These are phyloP conservation scores for Diplodia corticola DNA, from an alignment of 2,329 filamentous ascomycete species.

Conservation along the genomic window DNA sequence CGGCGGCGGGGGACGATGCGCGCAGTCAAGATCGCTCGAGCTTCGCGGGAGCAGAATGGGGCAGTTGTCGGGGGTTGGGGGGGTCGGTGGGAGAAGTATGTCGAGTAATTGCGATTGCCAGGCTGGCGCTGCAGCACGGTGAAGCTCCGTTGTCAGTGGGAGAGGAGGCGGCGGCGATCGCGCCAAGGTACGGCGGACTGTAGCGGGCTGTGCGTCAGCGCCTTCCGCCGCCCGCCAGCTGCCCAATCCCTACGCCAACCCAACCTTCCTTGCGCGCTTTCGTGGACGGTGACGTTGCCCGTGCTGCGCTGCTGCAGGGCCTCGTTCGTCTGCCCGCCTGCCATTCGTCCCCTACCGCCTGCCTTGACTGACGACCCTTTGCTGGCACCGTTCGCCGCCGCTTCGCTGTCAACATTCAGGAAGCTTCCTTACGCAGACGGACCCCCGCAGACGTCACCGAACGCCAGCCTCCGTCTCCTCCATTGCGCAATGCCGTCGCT, in stretches of 20 bases:
- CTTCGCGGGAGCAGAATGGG: background rate
- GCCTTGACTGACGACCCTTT: background rate
- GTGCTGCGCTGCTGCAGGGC: background rate
- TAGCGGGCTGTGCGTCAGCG: constrained; percentile 21
- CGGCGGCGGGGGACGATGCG: background rate
- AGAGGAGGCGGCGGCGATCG: constrained; percentile 6
- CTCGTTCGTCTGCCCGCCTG: background rate
- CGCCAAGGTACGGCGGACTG: constrained; percentile 20
- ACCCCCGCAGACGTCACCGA: constrained; percentile 2
- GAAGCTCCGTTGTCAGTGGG: constrained; percentile 20
- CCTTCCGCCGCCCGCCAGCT: constrained; percentile 3
- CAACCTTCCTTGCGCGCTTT: constrained; percentile 15
- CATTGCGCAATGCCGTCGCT: background rate
- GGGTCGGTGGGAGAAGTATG: background rate
- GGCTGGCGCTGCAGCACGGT: constrained; percentile 9
- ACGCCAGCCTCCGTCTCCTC: background rate
- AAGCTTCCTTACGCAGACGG: background rate
- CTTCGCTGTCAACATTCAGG: background rate
- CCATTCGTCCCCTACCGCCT: background rate
- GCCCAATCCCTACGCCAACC: constrained; percentile 4
- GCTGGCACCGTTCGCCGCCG: background rate
- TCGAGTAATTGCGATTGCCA: constrained; percentile 18
- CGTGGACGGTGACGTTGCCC: constrained; percentile 21
- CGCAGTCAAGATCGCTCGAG: background rate
- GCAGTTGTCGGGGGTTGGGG: background rate